Evolutionary conservation across 306 rosid species (phyloP).

Genomic region (Rosa persica): DNA sequence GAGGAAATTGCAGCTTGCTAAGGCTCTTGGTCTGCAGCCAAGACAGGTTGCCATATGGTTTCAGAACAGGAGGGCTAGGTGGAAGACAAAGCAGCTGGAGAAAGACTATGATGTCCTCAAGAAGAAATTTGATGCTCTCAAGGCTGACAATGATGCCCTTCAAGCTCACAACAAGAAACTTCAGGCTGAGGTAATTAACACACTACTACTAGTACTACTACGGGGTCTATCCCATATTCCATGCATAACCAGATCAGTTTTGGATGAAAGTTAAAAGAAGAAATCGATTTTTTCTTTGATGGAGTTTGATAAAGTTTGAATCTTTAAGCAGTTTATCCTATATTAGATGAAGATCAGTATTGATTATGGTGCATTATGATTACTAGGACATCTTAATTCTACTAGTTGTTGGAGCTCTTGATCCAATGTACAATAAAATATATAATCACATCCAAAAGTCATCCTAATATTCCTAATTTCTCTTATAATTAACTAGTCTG

Average conservation of each 20-base stretch:
- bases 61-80: conserved; percentile 91
- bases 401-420: conserved; percentile 34
- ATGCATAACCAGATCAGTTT: background rate
- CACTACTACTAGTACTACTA: background rate
- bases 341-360: conserved; percentile 4
- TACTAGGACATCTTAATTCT: conserved; percentile 24
- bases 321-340: background rate
- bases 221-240: background rate
- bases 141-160: conserved; percentile 73
- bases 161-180: conserved; percentile 77
- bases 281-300: background rate
- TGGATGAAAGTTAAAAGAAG: background rate
- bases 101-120: conserved; percentile 74
- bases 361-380: conserved; percentile 30
- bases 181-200: conserved; percentile 56
- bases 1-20: conserved; percentile 81
- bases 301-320: background rate
- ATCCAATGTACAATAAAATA: conserved; percentile 30
- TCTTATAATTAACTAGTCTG: conserved; percentile 36
- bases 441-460: conserved; percentile 24
- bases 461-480: conserved; percentile 25
- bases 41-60: conserved; percentile 95
- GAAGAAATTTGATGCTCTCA: conserved; percentile 78
- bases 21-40: conserved; percentile 78
- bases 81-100: conserved; percentile 93